These are phyloP conservation scores for Coniochaeta ligniaria DNA, from an alignment of 2,329 filamentous ascomycete genomes.

Conservation along the genomic window DNA sequence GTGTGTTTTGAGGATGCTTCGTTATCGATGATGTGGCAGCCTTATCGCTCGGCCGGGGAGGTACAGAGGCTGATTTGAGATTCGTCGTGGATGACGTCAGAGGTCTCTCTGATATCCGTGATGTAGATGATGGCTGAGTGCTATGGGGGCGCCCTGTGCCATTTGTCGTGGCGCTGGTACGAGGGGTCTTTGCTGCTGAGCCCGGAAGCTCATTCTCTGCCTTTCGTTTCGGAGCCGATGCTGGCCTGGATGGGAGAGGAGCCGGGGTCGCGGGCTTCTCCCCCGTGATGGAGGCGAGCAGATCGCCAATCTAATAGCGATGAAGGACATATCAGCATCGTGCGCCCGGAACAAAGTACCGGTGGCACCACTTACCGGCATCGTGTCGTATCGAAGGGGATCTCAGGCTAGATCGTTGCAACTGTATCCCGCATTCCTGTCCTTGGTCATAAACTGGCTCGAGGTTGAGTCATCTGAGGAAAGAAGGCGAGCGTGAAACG, in stretches of 20 bases:
- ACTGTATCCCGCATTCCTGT: conserved; percentile 4
- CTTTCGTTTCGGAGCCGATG: conserved; percentile 45
- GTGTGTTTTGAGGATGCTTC: neutral
- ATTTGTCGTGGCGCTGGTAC: conserved; percentile 18
- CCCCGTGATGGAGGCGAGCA: conserved; percentile 57
- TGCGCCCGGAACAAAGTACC: neutral
- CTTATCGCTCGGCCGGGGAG: neutral
- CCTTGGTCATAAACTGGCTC: conserved; percentile 19
- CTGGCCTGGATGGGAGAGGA: conserved; percentile 18
- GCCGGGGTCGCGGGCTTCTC: conserved; percentile 34
- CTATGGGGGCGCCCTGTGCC: conserved; percentile 5
- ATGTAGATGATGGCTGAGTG: conserved; percentile 1
- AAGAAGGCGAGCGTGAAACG: neutral
- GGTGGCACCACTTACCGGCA: conserved; percentile 27
- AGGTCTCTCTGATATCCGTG: neutral
- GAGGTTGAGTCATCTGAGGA: conserved; percentile 7
- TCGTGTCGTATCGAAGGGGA: conserved; percentile 13
- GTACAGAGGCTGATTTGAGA: neutral
- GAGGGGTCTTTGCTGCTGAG: conserved; percentile 33
- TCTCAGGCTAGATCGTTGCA: neutral
- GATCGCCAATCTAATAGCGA: conserved; percentile 39
- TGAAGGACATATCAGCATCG: neutral
- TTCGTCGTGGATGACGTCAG: conserved; percentile 1
- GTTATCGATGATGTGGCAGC: neutral
- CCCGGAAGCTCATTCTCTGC: conserved; percentile 41